Conservation (phyloP, 2,329 filamentous ascomycete species). For the Microascus cirrosus region DNA sequence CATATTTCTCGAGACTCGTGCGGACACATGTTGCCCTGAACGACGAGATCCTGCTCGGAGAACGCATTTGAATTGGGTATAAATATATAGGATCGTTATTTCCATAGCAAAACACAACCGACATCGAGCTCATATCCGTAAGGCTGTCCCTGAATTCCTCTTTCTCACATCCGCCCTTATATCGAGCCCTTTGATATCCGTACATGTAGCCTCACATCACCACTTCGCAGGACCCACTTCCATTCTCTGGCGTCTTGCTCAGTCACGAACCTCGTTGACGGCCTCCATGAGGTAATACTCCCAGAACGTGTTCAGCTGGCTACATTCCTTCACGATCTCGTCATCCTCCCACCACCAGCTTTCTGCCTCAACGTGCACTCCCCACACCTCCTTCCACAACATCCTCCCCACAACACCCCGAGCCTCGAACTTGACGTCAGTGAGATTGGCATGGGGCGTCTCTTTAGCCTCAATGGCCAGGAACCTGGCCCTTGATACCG, state of each 20-base stretch:
- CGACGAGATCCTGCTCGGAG: no score
- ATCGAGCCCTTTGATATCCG: neutral
- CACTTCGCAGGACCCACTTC: no score
- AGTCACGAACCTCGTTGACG: constrained; percentile 27
- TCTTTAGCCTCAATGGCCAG: constrained; percentile 21
- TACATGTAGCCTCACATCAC: neutral
- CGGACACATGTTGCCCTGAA: no score
- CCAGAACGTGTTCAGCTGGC: constrained; percentile 42
- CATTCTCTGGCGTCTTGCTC: neutral
- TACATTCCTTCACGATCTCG: constrained; percentile 42
- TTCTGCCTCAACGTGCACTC: constrained; percentile 32
- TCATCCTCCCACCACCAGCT: constrained; percentile 54
- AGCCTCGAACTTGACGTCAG: constrained; percentile 30
- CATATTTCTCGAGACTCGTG: no score
- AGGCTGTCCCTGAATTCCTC: neutral
- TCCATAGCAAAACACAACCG: neutral
- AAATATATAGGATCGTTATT: neutral
- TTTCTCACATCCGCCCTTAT: neutral
- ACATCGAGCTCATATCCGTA: neutral
- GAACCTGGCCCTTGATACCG: constrained; percentile 35
- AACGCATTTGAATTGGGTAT: neutral
- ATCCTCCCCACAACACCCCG: constrained; percentile 41
- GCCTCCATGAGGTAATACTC: constrained; percentile 47
- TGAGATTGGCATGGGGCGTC: neutral
- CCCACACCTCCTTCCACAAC: constrained; percentile 53